These are phyloP conservation scores for Meyerozyma athensensis DNA, from an alignment of 1,139 yeast genomes.

Conservation along the genomic window DNA sequence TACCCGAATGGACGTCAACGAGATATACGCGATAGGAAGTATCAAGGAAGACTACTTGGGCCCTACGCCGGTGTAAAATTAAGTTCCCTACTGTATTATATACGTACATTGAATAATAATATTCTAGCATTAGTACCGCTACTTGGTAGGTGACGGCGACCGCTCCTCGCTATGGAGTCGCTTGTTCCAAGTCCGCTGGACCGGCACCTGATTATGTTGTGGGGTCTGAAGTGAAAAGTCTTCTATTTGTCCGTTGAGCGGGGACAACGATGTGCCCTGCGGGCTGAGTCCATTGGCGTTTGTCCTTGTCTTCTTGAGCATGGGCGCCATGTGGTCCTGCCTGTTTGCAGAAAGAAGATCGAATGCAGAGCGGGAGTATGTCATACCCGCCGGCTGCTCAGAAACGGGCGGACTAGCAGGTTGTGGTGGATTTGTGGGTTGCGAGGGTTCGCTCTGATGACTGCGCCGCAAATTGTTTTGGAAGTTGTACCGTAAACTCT, in stretches of 20 bases:
- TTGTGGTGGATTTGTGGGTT: background rate
- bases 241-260: background rate
- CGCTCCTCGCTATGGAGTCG: constrained; percentile 7
- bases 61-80: constrained; percentile 48
- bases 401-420: background rate
- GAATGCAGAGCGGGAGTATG: constrained; percentile 2
- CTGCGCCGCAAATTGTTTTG: background rate
- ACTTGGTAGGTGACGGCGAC: constrained; percentile 3
- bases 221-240: constrained; percentile 3
- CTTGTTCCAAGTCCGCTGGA: constrained; percentile 9
- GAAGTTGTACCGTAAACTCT: background rate
- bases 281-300: background rate
- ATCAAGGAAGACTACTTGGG: constrained; percentile 97
- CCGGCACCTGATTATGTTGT: background rate
- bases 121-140: background rate
- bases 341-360: constrained; percentile 1
- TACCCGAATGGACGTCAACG: constrained; percentile 95
- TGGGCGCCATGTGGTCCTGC: background rate
- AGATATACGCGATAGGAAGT: constrained; percentile 95
- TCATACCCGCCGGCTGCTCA: background rate
- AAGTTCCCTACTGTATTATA: background rate
- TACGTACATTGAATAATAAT: constrained; percentile 1
- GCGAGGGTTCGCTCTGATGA: background rate
- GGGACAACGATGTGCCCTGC: background rate
- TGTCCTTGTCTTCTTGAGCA: background rate